phyloP scores from a whole-genome alignment of 352 stramenopile species.

The Phytophthora hybrid region DNA sequence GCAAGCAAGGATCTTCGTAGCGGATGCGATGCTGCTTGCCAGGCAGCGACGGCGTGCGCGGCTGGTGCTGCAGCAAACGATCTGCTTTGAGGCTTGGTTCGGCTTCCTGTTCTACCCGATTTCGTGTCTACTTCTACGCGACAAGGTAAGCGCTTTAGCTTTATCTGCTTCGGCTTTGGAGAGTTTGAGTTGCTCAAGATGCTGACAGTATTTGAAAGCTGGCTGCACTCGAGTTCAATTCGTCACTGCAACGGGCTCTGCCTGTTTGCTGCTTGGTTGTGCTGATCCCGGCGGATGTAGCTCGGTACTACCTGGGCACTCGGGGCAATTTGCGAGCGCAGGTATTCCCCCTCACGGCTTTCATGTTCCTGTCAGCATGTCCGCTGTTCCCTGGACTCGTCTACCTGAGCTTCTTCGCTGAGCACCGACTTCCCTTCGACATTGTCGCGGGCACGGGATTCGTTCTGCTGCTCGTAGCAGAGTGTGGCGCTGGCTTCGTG shows the following conservation, averaged over 20 bases:
- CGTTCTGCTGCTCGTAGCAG: slow-evolving; percentile 48
- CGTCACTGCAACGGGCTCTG: slow-evolving; percentile 49
- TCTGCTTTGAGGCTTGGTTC: slow-evolving; percentile 67
- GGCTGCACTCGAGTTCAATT: slow-evolving; percentile 46
- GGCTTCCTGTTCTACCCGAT: slow-evolving; percentile 69
- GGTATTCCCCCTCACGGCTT: slow-evolving; percentile 73
- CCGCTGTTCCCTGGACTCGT: slow-evolving; percentile 62
- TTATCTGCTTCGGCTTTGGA: slow-evolving; percentile 1
- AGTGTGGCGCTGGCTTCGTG: slow-evolving; percentile 47
- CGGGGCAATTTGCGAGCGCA: slow-evolving; percentile 63
- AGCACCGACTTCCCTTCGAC: slow-evolving; percentile 65
- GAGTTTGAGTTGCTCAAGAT: slow-evolving; percentile 2
- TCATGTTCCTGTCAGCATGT: slow-evolving; percentile 74
- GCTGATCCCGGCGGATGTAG: slow-evolving; percentile 52
- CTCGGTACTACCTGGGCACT: slow-evolving; percentile 68
- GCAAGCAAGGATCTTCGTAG: background rate
- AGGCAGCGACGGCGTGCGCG: slow-evolving; percentile 49
- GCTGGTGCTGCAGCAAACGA: slow-evolving; percentile 65
- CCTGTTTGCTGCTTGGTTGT: slow-evolving; percentile 56
- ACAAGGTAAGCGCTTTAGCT: slow-evolving; percentile 56
- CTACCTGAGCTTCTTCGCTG: slow-evolving; percentile 62
- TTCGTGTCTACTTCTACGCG: slow-evolving; percentile 60
- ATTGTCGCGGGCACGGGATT: slow-evolving; percentile 43
- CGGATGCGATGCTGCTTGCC: slow-evolving; percentile 40
- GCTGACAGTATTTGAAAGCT: slow-evolving; percentile 37